These are phyloP conservation scores for Scleroderma citrinum DNA, from an alignment of 768 basidiomycete genomes.

Conservation along the genomic window DNA sequence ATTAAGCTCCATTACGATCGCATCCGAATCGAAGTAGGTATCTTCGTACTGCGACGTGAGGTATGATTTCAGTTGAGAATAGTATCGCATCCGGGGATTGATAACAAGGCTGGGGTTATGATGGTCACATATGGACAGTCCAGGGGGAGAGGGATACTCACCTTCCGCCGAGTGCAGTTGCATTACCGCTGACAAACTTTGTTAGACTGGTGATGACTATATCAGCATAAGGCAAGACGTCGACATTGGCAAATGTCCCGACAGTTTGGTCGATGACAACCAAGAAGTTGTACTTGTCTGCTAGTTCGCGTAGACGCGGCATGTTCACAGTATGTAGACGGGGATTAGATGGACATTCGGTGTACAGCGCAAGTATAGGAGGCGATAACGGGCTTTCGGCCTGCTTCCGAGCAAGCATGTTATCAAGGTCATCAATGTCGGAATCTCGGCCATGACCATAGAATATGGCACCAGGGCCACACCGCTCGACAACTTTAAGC, in stretches of 20 bases:
- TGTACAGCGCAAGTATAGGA: conserved; percentile 76
- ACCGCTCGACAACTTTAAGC: conserved; percentile 88
- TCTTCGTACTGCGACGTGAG: conserved; percentile 69
- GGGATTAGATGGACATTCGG: conserved; percentile 94
- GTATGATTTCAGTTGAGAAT: conserved; percentile 55
- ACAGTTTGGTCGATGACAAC: conserved; percentile 92
- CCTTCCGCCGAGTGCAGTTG: conserved; percentile 98
- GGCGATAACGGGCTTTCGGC: conserved; percentile 36
- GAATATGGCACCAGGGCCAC: conserved; percentile 92
- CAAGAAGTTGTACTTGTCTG: conserved; percentile 83
- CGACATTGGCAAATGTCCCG: conserved; percentile 91
- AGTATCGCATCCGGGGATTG: conserved; percentile 73
- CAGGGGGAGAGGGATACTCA: conserved; percentile 30
- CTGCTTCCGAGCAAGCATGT: conserved; percentile 45
- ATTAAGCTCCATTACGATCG: conserved; percentile 95
- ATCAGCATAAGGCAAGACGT: conserved; percentile 81
- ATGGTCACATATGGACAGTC: neutral
- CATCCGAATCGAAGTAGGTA: conserved; percentile 83
- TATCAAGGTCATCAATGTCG: conserved; percentile 73
- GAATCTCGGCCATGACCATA: conserved; percentile 72
- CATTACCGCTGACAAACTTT: conserved; percentile 91
- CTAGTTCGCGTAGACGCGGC: conserved; percentile 65
- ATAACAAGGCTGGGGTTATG: conserved; percentile 62
- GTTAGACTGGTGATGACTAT: conserved; percentile 88
- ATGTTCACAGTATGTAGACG: conserved; percentile 80